These are phyloP conservation scores for Tylopilus sp. DNA, from an alignment of 768 basidiomycete genomes.

Conservation along the genomic window DNA sequence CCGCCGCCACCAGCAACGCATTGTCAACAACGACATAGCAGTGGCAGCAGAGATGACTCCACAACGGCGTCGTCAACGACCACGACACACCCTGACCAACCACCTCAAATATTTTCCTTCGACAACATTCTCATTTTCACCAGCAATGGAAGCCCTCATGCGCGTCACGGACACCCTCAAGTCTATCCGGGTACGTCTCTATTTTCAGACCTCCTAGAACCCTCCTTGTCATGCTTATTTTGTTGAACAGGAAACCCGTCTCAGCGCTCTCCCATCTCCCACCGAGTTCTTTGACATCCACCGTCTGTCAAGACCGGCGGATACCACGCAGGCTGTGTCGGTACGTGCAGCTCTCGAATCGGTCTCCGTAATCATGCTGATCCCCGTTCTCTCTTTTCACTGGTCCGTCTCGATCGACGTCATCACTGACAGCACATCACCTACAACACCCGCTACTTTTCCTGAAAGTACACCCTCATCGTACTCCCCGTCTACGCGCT, in stretches of 20 bases:
- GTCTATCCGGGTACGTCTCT: slow-evolving; percentile 58
- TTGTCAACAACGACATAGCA: too few relatives aligned
- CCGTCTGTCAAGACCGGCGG: slow-evolving; percentile 79
- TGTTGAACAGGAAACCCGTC: slow-evolving; percentile 2
- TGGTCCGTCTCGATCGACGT: not conserved
- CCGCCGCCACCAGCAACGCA: too few relatives aligned
- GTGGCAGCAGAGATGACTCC: too few relatives aligned
- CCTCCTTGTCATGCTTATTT: too few relatives aligned
- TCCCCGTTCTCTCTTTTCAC: not conserved
- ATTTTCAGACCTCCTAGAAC: too few relatives aligned
- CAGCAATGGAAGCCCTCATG: slow-evolving; percentile 70
- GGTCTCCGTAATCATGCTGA: too few relatives aligned
- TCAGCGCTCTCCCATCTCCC: slow-evolving; percentile 70
- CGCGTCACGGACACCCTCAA: slow-evolving; percentile 68
- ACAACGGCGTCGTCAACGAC: too few relatives aligned
- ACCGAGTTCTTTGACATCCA: slow-evolving; percentile 82
- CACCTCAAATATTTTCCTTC: too few relatives aligned
- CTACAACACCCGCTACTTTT: slow-evolving; percentile 91
- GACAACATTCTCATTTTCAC: too few relatives aligned
- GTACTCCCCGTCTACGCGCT: slow-evolving; percentile 85
- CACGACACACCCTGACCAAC: too few relatives aligned
- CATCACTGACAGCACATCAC: slow-evolving; percentile 66
- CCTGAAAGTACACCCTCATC: slow-evolving; percentile 86
- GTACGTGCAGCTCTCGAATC: slow-evolving; percentile 44
- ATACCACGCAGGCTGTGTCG: slow-evolving; percentile 74